Conservation (phyloP, 208 protist species). For the Tritrichomonas musculus region DNA sequence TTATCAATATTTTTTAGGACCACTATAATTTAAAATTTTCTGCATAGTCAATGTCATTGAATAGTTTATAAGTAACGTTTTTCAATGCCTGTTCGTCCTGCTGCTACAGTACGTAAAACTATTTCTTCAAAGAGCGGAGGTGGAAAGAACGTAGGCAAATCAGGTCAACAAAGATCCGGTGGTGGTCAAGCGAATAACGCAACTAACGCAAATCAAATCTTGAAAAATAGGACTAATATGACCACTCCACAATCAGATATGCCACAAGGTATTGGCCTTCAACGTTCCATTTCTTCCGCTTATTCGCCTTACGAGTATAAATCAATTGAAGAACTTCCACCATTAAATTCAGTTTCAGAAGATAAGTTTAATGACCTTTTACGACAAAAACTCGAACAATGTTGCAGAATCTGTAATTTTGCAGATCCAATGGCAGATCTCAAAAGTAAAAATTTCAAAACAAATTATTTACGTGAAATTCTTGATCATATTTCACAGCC, state of each 20-base stretch:
- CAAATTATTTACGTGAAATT: conserved; percentile 13
- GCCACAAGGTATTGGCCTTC: not conserved
- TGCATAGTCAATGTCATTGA: too few species aligned
- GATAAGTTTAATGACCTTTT: conserved; percentile 18
- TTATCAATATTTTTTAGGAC: too few species aligned
- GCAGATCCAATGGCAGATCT: not conserved
- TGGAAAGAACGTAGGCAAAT: too few species aligned
- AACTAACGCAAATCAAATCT: not conserved
- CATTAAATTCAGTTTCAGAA: not conserved
- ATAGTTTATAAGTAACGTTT: too few species aligned
- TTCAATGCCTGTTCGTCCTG: too few species aligned
- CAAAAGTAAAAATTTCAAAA: not conserved
- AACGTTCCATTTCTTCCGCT: not conserved
- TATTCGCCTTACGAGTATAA: not conserved
- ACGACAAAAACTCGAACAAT: not conserved
- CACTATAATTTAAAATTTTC: too few species aligned
- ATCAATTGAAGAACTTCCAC: conserved; percentile 1
- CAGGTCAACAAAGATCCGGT: too few species aligned
- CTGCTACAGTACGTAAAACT: too few species aligned
- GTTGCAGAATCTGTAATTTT: conserved; percentile 7
- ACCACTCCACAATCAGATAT: not conserved
- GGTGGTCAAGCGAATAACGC: too few species aligned
- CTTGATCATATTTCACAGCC: conserved; percentile 26
- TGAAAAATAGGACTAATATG: not conserved
- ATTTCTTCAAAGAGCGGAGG: too few species aligned